Evolutionary conservation across 2,329 filamentous ascomycete species (phyloP), one percentile per base, ranked within the genome.

Genomic region (Nigrograna mackinnonii): DNA sequence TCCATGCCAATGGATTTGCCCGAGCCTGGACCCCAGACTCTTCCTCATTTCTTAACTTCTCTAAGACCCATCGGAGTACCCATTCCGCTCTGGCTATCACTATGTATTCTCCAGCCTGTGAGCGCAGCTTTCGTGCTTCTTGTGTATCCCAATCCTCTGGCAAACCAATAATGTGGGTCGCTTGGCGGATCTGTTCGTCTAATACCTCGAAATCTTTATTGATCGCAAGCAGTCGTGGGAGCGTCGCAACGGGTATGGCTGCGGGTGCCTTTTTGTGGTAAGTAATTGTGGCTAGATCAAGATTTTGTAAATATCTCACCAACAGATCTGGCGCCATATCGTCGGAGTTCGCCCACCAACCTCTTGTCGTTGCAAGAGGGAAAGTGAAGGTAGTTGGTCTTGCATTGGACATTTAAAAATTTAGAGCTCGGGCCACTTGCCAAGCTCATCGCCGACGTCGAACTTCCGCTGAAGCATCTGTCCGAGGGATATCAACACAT

Each of bases 51-150:
- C 74, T 78, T 39, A 86, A 51, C 58, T 79, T 84, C 54, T 81
- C 83, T 54, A 85, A 69, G 18, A 86, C 67, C 85, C 85, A 87
- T 57, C 79, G 78, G 43, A 86, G 61, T 12, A 85, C 75, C 82
- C 83, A 87, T 71, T 87, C 83, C 55, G 83, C 79, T 57, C 80
- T 49, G 19, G 66, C 57, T 28, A 52, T 49, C 16, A 62, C 57
- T 7, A 64, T 41, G 7, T 37, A 37, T 22, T 45, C 48, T 22
- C 49, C 41, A 30, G 50, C 34, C 1, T 35, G 26, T 4, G 39
- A 33, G 16, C 56, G 52, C 7, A 26, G 18, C 1, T 46, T 41
- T 3, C 48, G 39, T 9, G 52, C 49, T 22, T 36, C 14, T 19
- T 53, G 38, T 5, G 21, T 38, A 35, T 46, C 57, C 68, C 57